These are phyloP conservation scores for Coemansia sp. DNA, from an alignment of 192 early-diverging fungal species.

Conservation along the genomic window DNA sequence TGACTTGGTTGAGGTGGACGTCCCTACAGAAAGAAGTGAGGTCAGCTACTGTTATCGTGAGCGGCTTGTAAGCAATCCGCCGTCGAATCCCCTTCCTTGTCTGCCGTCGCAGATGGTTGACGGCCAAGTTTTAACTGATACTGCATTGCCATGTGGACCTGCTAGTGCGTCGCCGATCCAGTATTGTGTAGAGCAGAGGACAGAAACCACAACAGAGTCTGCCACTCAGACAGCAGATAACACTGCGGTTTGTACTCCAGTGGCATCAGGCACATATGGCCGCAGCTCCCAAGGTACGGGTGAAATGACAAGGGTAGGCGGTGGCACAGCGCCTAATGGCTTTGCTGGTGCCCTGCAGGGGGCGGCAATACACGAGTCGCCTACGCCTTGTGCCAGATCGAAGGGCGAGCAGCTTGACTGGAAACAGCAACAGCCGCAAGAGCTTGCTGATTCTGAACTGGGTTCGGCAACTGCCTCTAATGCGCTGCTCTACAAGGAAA, in stretches of 20 bases:
- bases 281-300: not conserved
- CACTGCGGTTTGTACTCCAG: conserved; percentile 32
- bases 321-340: not conserved
- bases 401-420: not conserved
- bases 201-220: conserved; percentile 3
- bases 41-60: conserved; percentile 1
- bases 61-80: conserved; percentile 35
- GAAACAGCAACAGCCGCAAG: not conserved
- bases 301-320: conserved; percentile 1
- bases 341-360: not conserved
- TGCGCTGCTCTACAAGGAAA: conserved; percentile 5
- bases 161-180: not conserved
- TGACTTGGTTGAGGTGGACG: too few relatives aligned
- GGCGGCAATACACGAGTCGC: conserved; percentile 17
- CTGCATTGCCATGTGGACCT: too few relatives aligned
- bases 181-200: conserved; percentile 4
- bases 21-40: too few relatives aligned
- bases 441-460: not conserved
- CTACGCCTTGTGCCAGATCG: conserved; percentile 12
- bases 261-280: conserved; percentile 5
- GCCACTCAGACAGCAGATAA: conserved; percentile 15
- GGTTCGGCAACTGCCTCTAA: not conserved
- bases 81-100: conserved; percentile 29
- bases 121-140: conserved; percentile 1
- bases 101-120: conserved; percentile 26